A percentile compares a stretch with the other conserved stretches of the same genome.
These are phyloP conservation scores for Salvia hispanica DNA, from an alignment of 257 asterid genomes.

Conservation along the genomic window DNA sequence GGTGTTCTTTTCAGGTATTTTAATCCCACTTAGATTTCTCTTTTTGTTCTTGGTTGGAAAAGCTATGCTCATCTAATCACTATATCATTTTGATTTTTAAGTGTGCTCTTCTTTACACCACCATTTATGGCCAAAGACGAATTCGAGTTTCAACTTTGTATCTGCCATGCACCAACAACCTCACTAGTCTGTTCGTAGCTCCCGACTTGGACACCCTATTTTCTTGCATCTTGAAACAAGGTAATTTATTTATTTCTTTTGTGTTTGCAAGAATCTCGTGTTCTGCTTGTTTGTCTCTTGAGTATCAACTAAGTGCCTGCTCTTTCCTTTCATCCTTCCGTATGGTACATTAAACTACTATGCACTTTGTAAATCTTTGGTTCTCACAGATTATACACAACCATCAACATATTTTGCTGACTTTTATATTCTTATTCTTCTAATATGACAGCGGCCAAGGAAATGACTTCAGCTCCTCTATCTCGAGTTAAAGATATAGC, in stretches of 20 bases:
- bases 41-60: conserved; percentile 7
- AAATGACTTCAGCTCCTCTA: conserved; percentile 77
- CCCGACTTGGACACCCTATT: conserved; percentile 94
- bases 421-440: conserved; percentile 33
- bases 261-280: neutral
- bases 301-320: conserved; percentile 13
- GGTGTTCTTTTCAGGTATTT: conserved; percentile 87
- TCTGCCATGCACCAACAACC: conserved; percentile 80
- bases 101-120: conserved; percentile 98
- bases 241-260: conserved; percentile 37
- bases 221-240: conserved; percentile 82
- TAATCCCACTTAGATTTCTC: conserved; percentile 8
- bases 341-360: conserved; percentile 7
- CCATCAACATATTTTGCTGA: conserved; percentile 14
- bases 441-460: conserved; percentile 66
- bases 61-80: conserved; percentile 32
- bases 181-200: conserved; percentile 77
- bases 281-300: conserved; percentile 15
- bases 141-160: conserved; percentile 89
- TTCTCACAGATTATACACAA: neutral
- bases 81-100: conserved; percentile 36
- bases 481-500: conserved; percentile 75
- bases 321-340: conserved; percentile 22
- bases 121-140: conserved; percentile 93
- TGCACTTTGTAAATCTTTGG: conserved; percentile 12